phyloP scores from a whole-genome alignment of 2,329 filamentous ascomycete genomes.

The Coleophoma cylindrospora region DNA sequence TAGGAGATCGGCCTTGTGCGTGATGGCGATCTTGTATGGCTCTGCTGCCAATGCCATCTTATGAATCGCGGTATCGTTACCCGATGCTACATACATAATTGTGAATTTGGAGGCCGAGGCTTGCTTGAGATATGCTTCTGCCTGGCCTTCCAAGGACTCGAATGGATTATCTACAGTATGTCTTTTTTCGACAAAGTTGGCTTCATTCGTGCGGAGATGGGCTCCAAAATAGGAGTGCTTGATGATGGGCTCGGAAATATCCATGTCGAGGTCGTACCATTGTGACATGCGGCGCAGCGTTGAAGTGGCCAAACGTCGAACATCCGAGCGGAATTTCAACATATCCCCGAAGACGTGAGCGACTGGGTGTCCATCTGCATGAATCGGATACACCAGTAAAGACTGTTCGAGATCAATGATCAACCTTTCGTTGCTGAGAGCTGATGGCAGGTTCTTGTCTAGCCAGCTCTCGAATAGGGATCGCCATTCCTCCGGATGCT shows the following conservation, averaged over 20 bases:
- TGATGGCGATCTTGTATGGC: conserved; percentile 29
- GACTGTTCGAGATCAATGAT: conserved; percentile 36
- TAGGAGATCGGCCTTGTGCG: conserved; percentile 38
- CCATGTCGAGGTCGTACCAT: conserved; percentile 19
- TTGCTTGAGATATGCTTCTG: conserved; percentile 30
- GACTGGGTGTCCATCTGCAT: conserved; percentile 28
- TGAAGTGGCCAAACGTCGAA: conserved; percentile 25
- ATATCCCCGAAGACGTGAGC: conserved; percentile 33
- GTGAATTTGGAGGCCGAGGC: conserved; percentile 22
- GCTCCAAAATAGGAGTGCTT: conserved; percentile 30
- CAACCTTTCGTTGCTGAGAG: not conserved
- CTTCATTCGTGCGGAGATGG: conserved; percentile 29
- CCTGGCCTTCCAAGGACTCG: conserved; percentile 29
- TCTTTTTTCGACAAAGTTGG: conserved; percentile 27
- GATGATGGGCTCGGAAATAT: conserved; percentile 23
- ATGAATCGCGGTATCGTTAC: conserved; percentile 30
- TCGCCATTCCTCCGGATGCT: conserved; percentile 4
- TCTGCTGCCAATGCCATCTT: conserved; percentile 31
- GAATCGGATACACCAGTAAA: conserved; percentile 32
- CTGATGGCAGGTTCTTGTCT: not conserved
- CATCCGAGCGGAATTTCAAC: conserved; percentile 25
- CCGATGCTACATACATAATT: conserved; percentile 38
- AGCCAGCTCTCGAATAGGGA: conserved; percentile 5
- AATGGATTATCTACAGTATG: conserved; percentile 20
- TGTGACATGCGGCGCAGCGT: conserved; percentile 25